Evolutionary conservation across 805 yeast genomes (phyloP), one percentile per base, ranked within the genome.

Genomic region (Metschnikowia lunata): DNA sequence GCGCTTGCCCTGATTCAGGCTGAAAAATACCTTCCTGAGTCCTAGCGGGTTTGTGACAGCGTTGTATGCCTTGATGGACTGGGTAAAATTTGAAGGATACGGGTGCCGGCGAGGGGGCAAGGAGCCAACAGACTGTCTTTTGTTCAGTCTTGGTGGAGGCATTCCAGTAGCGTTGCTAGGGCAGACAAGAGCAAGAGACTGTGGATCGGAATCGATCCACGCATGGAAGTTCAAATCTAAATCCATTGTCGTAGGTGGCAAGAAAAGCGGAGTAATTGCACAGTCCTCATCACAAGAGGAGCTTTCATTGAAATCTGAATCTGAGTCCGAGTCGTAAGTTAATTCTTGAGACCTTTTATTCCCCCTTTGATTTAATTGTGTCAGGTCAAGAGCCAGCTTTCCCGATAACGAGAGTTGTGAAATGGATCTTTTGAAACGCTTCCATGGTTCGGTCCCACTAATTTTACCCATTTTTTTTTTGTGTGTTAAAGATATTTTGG

Each of bases 381-480:
- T 27, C 34, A 36, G 9, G 37, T 27, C 34, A 34, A 15, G 10
- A 30, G 14, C 13, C 36, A 39, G 23, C n/a, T 29, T 29, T 29
- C 31, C 31, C 29, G 46, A 39, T 13, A 43, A 26, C 33, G 46
- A 46, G 33, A 43, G 39, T n/a, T 40, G 45, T 27, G 50, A 37
- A 27, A 47, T 36, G 13, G 50, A 46, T 28, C 48, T 30, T 29
- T 49, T 49, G 46, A 49, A 35, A 13, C 35, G 37, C 26, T 38
- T 46, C 52, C 52, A 49, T 15, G 42, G 36, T 15, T 31, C 40
- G 29, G 30, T 23, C 9, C 30, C 38, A 11, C 31, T 12, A 12
- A 29, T 10, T 30, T 36, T 41, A 2, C 32, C 36, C 44, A 41
- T 41, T 29, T 28, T 28, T 8, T 8, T 28, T 28, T 12, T 29